Evolutionary conservation across 306 rosid species (phyloP).

Genomic region (Castanea sativa): DNA sequence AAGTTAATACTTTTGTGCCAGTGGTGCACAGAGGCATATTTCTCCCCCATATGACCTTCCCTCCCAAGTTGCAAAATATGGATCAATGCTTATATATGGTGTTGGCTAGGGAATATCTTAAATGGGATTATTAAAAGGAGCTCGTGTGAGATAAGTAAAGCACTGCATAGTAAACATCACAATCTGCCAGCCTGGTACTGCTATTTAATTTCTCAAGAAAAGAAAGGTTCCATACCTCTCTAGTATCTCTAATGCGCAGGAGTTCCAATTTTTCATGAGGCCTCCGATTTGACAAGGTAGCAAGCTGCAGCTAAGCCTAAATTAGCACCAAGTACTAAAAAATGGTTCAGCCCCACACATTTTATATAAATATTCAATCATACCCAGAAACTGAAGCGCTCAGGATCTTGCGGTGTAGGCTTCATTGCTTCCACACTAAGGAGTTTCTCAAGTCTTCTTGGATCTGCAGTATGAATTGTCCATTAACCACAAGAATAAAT

Average conservation of each 20-base stretch:
- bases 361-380: conserved; percentile 1
- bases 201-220: background rate
- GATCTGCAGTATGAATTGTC: conserved; percentile 46
- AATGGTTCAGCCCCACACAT: background rate
- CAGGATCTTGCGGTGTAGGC: conserved; percentile 79
- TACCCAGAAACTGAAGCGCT: conserved; percentile 97
- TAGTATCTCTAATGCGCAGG: conserved; percentile 68
- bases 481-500: conserved; percentile 4
- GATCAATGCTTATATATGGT: background rate
- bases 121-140: background rate
- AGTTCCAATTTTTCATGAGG: conserved; percentile 86
- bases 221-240: conserved; percentile 55
- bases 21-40: background rate
- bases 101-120: background rate
- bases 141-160: background rate
- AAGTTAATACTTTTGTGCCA: background rate
- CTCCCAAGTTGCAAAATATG: too few species aligned
- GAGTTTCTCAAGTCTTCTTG: conserved; percentile 72
- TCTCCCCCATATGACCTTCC: background rate
- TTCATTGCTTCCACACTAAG: conserved; percentile 69
- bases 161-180: background rate
- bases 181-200: background rate
- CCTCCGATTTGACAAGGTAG: conserved; percentile 71
- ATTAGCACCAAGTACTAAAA: conserved; percentile 16
- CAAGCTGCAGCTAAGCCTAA: conserved; percentile 50